Conservation (phyloP, 2,329 filamentous ascomycete species). For the Calycina herbarum region DNA sequence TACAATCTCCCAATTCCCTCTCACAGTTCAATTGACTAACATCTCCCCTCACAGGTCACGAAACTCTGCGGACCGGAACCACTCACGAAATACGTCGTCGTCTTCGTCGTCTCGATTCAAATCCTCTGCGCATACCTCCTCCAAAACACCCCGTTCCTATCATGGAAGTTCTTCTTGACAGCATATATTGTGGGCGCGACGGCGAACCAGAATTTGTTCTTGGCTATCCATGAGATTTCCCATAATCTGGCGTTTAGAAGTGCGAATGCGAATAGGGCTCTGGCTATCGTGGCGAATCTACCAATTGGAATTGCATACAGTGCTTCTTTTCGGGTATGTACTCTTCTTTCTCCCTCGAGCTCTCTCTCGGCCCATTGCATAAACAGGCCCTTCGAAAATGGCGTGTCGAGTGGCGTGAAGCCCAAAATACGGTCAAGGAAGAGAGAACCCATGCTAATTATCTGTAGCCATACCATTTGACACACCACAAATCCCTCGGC, state of each 20-base stretch:
- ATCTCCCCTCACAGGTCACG: constrained; percentile 64
- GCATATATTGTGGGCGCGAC: constrained; percentile 93
- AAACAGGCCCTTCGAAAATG: not conserved
- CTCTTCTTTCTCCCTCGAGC: not conserved
- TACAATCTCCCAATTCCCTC: constrained; percentile 41
- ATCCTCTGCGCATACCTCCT: constrained; percentile 75
- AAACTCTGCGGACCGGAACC: constrained; percentile 97
- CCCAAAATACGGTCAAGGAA: too few species aligned
- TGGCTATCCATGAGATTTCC: constrained; percentile 97
- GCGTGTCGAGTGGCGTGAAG: too few species aligned
- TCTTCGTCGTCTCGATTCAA: constrained; percentile 81
- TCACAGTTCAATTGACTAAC: not conserved
- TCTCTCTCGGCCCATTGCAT: not conserved
- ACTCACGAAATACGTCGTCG: constrained; percentile 89
- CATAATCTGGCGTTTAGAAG: constrained; percentile 94
- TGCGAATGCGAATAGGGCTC: constrained; percentile 73
- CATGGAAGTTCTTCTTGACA: constrained; percentile 79
- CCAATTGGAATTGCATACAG: constrained; percentile 96
- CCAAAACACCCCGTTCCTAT: constrained; percentile 74
- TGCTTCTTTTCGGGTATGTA: constrained; percentile 81
- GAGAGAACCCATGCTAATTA: constrained; percentile 20
- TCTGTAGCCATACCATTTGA: constrained; percentile 85
- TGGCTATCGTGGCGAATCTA: constrained; percentile 92
- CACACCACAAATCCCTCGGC: constrained; percentile 97
- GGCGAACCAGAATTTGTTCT: constrained; percentile 96